Evolutionary conservation across 108 stramenopile species (phyloP), one percentile per base, ranked within the genome.

Genomic region (Cyclostephanos tholiformis): DNA sequence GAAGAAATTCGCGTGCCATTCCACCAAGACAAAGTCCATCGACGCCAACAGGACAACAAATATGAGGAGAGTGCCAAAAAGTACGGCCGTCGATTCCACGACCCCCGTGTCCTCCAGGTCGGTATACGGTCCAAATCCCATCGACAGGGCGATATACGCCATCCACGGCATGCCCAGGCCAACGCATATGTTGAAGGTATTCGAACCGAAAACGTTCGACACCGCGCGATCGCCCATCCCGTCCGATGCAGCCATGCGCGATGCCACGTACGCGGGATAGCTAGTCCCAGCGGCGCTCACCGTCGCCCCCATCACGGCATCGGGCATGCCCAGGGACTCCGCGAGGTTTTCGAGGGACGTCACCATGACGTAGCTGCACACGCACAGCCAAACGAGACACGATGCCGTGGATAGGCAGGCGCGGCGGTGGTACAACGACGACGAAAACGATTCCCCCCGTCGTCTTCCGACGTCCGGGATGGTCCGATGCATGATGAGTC

Each of bases 211-310:
- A 22, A 88, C 87, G 16, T 82, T 85, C 25, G 90, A 91, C 26
- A 95, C 94, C 17, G 94, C 94, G 90, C 92, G 92, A 72, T 95
- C 90, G 23, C 94, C 94, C 56, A 87, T 76, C 32, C 94, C 94
- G 80, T 88, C 79, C 76, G 83, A 76, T 17, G 91, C 94, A 5
- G 92, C 94, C 78, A 95, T 90, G 43, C 92, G 90, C 79, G 87
- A 88, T 2, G 89, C 86, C 16, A 95, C 71, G 46, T 91, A 82
- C 69, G 92, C 94, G 22, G 94, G 94, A 8, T 92, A 91, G 17
- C 87, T 88, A 6, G 94, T 95, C 27, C 94, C 94, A 11, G 94
- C 94, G 19, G 94, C 94, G 25, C 92, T 60, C 35, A 95, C 76
- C 2, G 94, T 92, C 60, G 90, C 77, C 11, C 90, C 94, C 94